These are phyloP conservation scores for Metarhizium guizhouense DNA, from an alignment of 2,329 filamentous ascomycete genomes.

Conservation along the genomic window DNA sequence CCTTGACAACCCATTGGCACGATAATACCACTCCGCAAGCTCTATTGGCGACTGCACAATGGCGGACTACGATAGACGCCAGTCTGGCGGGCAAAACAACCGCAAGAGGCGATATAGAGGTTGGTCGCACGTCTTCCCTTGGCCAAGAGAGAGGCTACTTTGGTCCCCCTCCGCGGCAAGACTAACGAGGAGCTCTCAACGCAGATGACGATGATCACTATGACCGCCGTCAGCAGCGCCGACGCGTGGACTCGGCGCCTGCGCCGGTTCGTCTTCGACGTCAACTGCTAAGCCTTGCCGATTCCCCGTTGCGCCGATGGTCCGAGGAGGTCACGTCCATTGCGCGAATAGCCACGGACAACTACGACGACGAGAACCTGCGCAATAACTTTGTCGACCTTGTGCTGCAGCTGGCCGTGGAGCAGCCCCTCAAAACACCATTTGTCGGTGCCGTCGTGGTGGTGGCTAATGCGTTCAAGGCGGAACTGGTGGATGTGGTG, in stretches of 20 bases:
- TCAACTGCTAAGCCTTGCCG: constrained; percentile 71
- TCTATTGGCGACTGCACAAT: constrained; percentile 18
- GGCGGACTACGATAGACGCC: constrained; percentile 51
- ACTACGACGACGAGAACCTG: constrained; percentile 77
- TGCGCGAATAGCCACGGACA: constrained; percentile 68
- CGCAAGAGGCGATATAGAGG: constrained; percentile 77
- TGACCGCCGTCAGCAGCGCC: constrained; percentile 63
- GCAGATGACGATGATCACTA: constrained; percentile 66
- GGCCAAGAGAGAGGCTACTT: too few species aligned
- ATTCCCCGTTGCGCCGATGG: constrained; percentile 69
- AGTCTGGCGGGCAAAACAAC: constrained; percentile 44
- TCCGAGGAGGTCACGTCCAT: constrained; percentile 71
- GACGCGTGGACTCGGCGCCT: constrained; percentile 63
- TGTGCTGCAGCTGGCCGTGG: constrained; percentile 65
- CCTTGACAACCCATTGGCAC: background rate
- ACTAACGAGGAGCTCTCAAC: constrained; percentile 2
- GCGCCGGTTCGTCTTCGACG: constrained; percentile 63
- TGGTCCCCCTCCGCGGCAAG: background rate
- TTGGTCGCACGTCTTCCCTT: constrained; percentile 26
- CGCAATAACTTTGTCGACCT: constrained; percentile 65
- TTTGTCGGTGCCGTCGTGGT: constrained; percentile 81
- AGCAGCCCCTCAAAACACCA: constrained; percentile 97
- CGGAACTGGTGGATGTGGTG: constrained; percentile 64
- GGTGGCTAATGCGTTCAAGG: constrained; percentile 67
- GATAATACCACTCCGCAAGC: background rate